phyloP scores from a whole-genome alignment of 1,284 basidiomycete genomes.

The Pholiota adiposa region DNA sequence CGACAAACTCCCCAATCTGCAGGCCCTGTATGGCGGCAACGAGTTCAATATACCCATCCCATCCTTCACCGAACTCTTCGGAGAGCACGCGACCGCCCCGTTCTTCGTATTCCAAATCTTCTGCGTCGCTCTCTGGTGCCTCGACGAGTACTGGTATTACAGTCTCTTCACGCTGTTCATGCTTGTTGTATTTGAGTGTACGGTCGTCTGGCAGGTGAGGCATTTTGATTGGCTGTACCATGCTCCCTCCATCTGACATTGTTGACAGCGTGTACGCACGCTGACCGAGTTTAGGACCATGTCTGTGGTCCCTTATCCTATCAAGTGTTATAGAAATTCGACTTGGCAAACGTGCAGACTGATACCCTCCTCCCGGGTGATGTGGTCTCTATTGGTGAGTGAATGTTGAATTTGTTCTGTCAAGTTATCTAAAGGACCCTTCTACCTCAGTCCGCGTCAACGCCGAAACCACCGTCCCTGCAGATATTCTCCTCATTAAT shows the following conservation, averaged over 20 bases:
- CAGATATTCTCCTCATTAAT: slow-evolving; percentile 86
- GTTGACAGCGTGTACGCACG: slow-evolving; percentile 77
- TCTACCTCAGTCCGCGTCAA: slow-evolving; percentile 65
- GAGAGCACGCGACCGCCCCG: slow-evolving; percentile 88
- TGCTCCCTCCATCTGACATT: slow-evolving; percentile 5
- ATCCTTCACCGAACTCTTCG: slow-evolving; percentile 86
- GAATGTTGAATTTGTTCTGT: not conserved
- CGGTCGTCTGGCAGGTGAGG: slow-evolving; percentile 92
- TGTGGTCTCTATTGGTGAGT: slow-evolving; percentile 78
- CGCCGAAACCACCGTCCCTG: slow-evolving; percentile 86
- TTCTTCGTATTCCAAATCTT: slow-evolving; percentile 98
- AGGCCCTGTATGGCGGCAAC: slow-evolving; percentile 84
- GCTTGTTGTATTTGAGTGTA: slow-evolving; percentile 96
- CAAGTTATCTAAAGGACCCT: slow-evolving; percentile 1
- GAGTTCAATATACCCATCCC: slow-evolving; percentile 96
- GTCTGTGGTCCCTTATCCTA: slow-evolving; percentile 88
- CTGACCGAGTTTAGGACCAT: slow-evolving; percentile 95
- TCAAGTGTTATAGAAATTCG: slow-evolving; percentile 79
- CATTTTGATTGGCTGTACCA: not conserved
- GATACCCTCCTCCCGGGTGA: slow-evolving; percentile 91
- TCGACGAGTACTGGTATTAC: slow-evolving; percentile 99
- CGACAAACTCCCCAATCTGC: slow-evolving; percentile 48
- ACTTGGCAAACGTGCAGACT: slow-evolving; percentile 82
- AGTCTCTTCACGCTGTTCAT: slow-evolving; percentile 96
- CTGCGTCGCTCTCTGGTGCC: slow-evolving; percentile 93